Conservation (phyloP, 208 protist genomes). For the Novymonas esmeraldas region DNA sequence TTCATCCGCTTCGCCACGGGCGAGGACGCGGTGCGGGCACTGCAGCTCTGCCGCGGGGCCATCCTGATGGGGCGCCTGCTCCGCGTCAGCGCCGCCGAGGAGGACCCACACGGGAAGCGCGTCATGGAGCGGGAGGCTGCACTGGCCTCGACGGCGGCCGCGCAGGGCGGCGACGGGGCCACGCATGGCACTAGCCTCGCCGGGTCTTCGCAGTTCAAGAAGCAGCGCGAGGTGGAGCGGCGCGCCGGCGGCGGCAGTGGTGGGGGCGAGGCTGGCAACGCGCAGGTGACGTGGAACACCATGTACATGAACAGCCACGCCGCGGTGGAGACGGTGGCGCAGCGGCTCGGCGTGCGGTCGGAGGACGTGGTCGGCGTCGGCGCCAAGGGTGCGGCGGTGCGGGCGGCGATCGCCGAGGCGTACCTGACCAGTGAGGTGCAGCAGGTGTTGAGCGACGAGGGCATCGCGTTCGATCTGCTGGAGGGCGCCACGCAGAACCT, state of each 20-base stretch:
- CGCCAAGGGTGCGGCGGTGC: constrained; percentile 87
- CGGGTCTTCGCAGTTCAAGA: constrained; percentile 69
- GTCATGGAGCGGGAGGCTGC: constrained; percentile 40
- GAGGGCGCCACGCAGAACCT: constrained; percentile 62
- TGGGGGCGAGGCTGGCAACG: not conserved
- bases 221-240: constrained; percentile 44
- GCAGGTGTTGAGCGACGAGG: constrained; percentile 75
- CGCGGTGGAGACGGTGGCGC: constrained; percentile 72
- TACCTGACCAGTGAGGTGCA: constrained; percentile 80
- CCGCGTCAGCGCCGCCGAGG: constrained; percentile 61
- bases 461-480: constrained; percentile 74
- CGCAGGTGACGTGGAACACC: constrained; percentile 67
- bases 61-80: constrained; percentile 93
- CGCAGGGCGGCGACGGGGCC: constrained; percentile 1
- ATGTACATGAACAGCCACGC: constrained; percentile 86
- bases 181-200: constrained; percentile 25
- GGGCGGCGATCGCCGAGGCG: constrained; percentile 85
- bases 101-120: constrained; percentile 79
- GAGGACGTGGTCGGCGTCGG: constrained; percentile 66
- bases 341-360: constrained; percentile 61
- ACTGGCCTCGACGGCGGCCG: constrained; percentile 30
- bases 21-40: constrained; percentile 87
- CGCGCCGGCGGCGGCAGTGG: constrained; percentile 21
- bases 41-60: constrained; percentile 71
- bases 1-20: constrained; percentile 90